Evolutionary conservation across 192 early-diverging fungal species (phyloP), one percentile per base, ranked within the genome.

Genomic region (Coemansia sp.): DNA sequence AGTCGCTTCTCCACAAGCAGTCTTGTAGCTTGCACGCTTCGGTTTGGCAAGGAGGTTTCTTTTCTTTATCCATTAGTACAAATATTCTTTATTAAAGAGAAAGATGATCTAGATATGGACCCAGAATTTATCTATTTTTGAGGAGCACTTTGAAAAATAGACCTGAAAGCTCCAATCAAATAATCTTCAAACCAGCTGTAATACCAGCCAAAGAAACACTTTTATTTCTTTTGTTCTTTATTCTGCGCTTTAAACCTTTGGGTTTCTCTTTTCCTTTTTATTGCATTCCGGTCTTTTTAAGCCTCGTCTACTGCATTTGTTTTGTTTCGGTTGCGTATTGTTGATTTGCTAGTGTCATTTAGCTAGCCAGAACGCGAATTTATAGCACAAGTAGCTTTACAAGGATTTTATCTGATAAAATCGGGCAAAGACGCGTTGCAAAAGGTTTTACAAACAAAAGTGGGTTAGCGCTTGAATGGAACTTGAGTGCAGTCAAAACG

Each of bases 101-200:
- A 35, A 35, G 31, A 8, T 8, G 31, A 35, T 35, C 31, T 35
- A 35, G 31, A 35, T 35, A 35, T 35, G 31, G 31, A 35, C 7
- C 31, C 71, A 69, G 38, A 94, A 96, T 78, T 94, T 68, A 59
- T 72, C 72, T 31, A 70, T 73, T 47, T 66, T 73, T 1, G 65
- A 22, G 5, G 47, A 35, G 31, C 31, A 8, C 7, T 6, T 2
- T 35, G 31, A 7, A 35, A 31, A 31, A 31, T 31, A 31, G 29
- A 31, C 29, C 29, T 6, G 29, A 31, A 35, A 35, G 31, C 31
- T 35, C 31, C 31, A 35, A 35, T 35, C 31, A 35, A 35, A 35
- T 35, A 35, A 7, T 35, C 31, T 0, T 35, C 31, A 35, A 35
- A 35, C 6, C 6, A 8, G 6, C 31, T 2, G 21, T 1, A 21